Base-by-base conservation (phyloP, 2,329 filamentous ascomycete genomes). In the Colletotrichum nymphaeae region DNA sequence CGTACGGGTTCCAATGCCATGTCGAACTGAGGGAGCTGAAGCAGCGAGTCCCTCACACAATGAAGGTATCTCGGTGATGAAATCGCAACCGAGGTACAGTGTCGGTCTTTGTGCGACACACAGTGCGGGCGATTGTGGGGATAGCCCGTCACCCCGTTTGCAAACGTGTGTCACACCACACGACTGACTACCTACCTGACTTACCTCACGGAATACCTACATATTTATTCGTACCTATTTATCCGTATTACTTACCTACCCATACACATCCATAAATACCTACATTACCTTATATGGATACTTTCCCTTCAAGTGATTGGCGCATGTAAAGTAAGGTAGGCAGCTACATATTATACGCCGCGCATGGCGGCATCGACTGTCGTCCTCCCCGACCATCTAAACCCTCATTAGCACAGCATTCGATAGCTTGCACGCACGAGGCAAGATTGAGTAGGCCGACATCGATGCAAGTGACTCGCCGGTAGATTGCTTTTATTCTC, bases 41-140 rank as follows among this genome's bases (percentile, higher is more conserved):
- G 42, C 26, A 37, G 2, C 19, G 14, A 46, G 32, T 24, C n/a
- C 30, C 32, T 37, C 8, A 32, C 19, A 9, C 42, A n/a, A 42
- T 7, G 1, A 42, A 42, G 12, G 49, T 16, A 49, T 5, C 58
- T 72, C 69, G 49, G 64, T 19, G 69, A 55, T 68, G 46, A 26
- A 56, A 49, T 66, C 62, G 71, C 49, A 52, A 58, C 67, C 71
- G 46, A 65, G 22, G 16, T 35, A 73, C 71, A 66, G 67, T 73
- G 35, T 66, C 60, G 60, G 55, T 19, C 8, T 22, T 66, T 52
- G 24, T 58, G 28, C 55, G 22, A 70, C 49, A 53, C 60, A 73
- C 71, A 4, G 71, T 71, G 62, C 71, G 62, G 71, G 56, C 26
- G 67, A 60, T 56, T 49, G 49, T 66, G 71, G 71, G 16, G 57